These are phyloP conservation scores for Cystobasidium tubakii DNA, from an alignment of 768 basidiomycete species.

Conservation along the genomic window DNA sequence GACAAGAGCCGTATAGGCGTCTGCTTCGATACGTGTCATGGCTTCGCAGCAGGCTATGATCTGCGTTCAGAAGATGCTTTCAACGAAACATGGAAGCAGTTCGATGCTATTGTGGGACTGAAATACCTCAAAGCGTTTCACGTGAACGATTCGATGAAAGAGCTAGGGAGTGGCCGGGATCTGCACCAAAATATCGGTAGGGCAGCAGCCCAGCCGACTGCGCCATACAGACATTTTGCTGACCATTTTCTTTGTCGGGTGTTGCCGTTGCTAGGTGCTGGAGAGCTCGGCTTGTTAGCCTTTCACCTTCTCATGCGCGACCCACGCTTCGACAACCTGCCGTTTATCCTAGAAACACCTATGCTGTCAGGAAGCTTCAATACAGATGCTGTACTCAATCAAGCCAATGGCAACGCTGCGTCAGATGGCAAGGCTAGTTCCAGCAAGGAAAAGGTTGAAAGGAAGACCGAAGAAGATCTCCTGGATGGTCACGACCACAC, in stretches of 20 bases:
- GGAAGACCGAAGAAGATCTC: conserved; percentile 47
- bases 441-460: conserved; percentile 53
- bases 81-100: conserved; percentile 53
- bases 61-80: conserved; percentile 67
- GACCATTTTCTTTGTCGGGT: not conserved
- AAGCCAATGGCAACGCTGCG: not conserved
- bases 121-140: conserved; percentile 75
- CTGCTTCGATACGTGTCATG: conserved; percentile 75
- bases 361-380: conserved; percentile 50
- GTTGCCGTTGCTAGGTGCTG: conserved; percentile 52
- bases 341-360: conserved; percentile 77
- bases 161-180: conserved; percentile 63
- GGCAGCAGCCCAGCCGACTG: conserved; percentile 52
- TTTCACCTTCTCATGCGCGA: conserved; percentile 68
- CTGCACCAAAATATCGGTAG: conserved; percentile 78
- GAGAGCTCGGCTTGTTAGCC: conserved; percentile 60
- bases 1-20: conserved; percentile 72
- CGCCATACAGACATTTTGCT: too few species aligned
- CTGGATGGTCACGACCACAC: conserved; percentile 44
- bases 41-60: conserved; percentile 51
- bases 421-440: not conserved
- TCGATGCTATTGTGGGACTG: conserved; percentile 65
- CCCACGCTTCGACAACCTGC: conserved; percentile 62
- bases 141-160: conserved; percentile 72
- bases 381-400: not conserved